phyloP scores from a whole-genome alignment of 176 grass and related monocot species.

The Oropetium thomaeum region DNA sequence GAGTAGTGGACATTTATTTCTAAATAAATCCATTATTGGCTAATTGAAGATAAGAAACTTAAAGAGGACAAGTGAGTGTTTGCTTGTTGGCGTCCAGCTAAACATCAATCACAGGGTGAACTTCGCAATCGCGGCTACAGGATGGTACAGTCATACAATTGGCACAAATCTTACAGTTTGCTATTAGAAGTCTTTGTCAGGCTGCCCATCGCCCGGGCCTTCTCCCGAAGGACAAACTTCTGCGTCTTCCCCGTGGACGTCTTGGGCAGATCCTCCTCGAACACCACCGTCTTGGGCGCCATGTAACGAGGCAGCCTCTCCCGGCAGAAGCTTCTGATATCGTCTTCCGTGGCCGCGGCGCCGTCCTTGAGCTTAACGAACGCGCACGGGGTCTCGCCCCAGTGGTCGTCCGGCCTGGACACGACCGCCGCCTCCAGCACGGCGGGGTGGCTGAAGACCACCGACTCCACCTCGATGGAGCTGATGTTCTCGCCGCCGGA shows the following conservation, averaged over 20 bases:
- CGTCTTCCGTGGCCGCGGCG: not conserved
- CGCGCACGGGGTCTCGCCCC: conserved; percentile 47
- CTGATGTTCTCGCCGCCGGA: conserved; percentile 52
- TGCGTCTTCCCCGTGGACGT: conserved; percentile 56
- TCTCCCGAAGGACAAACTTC: conserved; percentile 47
- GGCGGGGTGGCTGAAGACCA: conserved; percentile 44
- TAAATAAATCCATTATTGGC: not conserved
- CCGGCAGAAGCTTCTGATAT: conserved; percentile 41
- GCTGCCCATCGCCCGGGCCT: conserved; percentile 47
- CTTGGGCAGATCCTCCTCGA: conserved; percentile 44
- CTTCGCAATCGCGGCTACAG: not conserved
- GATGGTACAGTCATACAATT: not conserved
- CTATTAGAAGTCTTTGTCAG: conserved; percentile 10
- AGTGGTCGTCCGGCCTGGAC: conserved; percentile 31
- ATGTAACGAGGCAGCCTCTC: conserved; percentile 43
- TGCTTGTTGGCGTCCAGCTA: not conserved
- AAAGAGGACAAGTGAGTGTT: not conserved
- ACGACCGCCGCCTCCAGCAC: conserved; percentile 52
- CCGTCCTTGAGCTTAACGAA: conserved; percentile 46
- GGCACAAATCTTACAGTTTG: conserved; percentile 15
- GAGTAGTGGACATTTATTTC: not conserved
- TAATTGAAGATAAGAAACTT: not conserved
- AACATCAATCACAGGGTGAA: not conserved
- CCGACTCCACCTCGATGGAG: conserved; percentile 53
- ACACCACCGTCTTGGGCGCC: conserved; percentile 49